Conservation (phyloP, 1,284 basidiomycete species). For the Rhodotorula sp. region DNA sequence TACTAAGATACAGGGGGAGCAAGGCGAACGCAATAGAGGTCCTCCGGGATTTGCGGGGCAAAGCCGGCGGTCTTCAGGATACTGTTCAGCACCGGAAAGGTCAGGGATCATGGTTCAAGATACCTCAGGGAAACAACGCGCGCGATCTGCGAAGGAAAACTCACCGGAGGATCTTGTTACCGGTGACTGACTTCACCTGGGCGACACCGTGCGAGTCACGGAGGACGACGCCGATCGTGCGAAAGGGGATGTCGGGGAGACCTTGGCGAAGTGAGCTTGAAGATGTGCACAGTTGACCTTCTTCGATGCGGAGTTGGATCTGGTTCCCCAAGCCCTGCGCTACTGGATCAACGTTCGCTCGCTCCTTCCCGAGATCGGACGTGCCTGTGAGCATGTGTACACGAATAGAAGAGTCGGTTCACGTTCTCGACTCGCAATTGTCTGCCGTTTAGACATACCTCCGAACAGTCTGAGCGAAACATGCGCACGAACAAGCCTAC, state of each 20-base stretch:
- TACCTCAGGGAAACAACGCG: neutral
- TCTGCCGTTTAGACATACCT: no score
- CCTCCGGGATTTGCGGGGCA: slow-evolving; percentile 81
- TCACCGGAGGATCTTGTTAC: slow-evolving; percentile 95
- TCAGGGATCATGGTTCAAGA: neutral
- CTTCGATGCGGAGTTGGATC: no score
- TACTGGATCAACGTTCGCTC: no score
- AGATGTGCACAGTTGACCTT: neutral
- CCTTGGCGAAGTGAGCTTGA: slow-evolving; percentile 66
- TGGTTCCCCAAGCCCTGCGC: no score
- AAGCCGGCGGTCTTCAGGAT: slow-evolving; percentile 74
- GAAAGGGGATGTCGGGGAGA: slow-evolving; percentile 92
- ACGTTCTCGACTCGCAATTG: no score
- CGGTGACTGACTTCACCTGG: slow-evolving; percentile 93
- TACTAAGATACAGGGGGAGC: no score
- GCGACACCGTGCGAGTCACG: slow-evolving; percentile 98
- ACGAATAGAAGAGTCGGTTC: no score
- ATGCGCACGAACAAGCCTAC: no score
- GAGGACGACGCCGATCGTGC: slow-evolving; percentile 89
- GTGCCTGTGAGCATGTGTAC: no score
- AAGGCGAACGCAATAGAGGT: slow-evolving; percentile 62
- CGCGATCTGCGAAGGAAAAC: slow-evolving; percentile 60
- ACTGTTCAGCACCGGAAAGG: slow-evolving; percentile 53
- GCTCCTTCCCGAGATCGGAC: no score
- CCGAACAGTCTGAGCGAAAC: no score